Evolutionary conservation across 345 rosid species (phyloP), one percentile per base, ranked within the genome.

Genomic region (Lumnitzera littorea): DNA sequence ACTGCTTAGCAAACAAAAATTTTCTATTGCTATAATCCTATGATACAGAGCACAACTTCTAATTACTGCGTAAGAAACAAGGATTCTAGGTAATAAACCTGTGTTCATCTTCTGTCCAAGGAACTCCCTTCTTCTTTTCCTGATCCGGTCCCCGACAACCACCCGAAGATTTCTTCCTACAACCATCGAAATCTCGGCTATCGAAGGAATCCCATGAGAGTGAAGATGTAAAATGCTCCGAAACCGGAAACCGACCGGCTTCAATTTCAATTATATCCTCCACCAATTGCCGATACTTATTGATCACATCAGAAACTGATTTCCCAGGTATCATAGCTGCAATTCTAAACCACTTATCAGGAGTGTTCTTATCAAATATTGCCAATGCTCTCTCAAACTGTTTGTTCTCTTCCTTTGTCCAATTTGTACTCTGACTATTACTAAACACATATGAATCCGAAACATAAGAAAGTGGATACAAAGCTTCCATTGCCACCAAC

Each of bases 21-120:
- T 36, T 36, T 4, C 43, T 36, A 36, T 36, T 1, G 43, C 7
- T 36, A 9, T 36, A 36, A 4, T 36, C 43, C 7, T 36, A 36
- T 9, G 7, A 36, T 5, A 36, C 43, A 36, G 10, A 36, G 43
- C 43, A 36, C 3, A 36, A 36, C 43, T 5, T 0, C 43, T 36
- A 36, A 36, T 36, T 36, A 36, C 43, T 36, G 11, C 9, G 11
- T 36, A 9, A 36, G 20, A 36, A 36, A 36, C 43, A 36, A 36
- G 43, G 43, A 36, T 36, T 5, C 43, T 36, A 36, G 43, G 43
- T 36, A 29, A 71, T 15, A 57, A 46, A 90, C 99, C 96, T 87
- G 84, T 94, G 99, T 55, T 94, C 99, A 46, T 88, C 97, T 69
- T 94, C 89, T 15, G 99, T 94, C 99, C 99, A 94, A 4, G 96